These are phyloP conservation scores for Naganishia randhawae DNA, from an alignment of 768 basidiomycete genomes.

Conservation along the genomic window DNA sequence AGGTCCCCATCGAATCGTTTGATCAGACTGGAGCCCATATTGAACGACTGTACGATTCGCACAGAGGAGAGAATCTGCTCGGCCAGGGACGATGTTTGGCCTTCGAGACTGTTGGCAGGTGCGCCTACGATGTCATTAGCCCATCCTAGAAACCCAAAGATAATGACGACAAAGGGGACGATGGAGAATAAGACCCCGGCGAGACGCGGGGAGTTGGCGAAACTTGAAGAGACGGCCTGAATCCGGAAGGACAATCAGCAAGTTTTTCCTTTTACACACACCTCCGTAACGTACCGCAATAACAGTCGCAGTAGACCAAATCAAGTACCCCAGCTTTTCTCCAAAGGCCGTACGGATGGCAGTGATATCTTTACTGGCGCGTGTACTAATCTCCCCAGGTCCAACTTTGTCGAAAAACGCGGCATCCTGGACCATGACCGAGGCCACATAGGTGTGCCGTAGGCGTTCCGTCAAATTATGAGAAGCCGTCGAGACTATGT, in stretches of 20 bases:
- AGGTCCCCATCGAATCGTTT: constrained; percentile 61
- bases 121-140: constrained; percentile 33
- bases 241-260: too few relatives aligned
- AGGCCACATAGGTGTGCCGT: constrained; percentile 37
- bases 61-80: constrained; percentile 90
- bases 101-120: constrained; percentile 30
- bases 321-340: constrained; percentile 68
- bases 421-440: constrained; percentile 38
- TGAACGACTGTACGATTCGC: constrained; percentile 87
- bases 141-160: constrained; percentile 34
- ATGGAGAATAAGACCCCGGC: constrained; percentile 77
- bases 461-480: constrained; percentile 33
- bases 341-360: constrained; percentile 84
- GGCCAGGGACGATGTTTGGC: constrained; percentile 57
- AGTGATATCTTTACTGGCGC: constrained; percentile 64
- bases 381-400: constrained; percentile 87
- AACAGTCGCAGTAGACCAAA: constrained; percentile 59
- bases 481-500: constrained; percentile 35
- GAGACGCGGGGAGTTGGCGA: constrained; percentile 55
- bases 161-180: constrained; percentile 71
- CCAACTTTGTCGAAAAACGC: constrained; percentile 90
- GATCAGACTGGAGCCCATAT: constrained; percentile 66
- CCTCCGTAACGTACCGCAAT: constrained; percentile 57
- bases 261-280: too few relatives aligned
- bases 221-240: constrained; percentile 54